These are phyloP conservation scores for Kazachstania taianensis DNA, from an alignment of 805 yeast genomes.

Conservation along the genomic window DNA sequence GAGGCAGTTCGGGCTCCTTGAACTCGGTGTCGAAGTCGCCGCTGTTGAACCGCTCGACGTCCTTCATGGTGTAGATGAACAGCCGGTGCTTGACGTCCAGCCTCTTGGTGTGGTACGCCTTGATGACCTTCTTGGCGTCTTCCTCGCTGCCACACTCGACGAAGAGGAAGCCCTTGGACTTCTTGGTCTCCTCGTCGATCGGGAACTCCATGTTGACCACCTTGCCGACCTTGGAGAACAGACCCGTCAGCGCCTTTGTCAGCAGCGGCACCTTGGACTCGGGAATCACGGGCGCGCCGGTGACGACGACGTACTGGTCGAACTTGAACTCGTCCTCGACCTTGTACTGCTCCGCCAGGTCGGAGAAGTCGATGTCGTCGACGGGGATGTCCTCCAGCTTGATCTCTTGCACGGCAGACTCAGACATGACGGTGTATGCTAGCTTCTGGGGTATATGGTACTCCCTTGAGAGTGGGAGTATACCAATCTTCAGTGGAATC, in stretches of 20 bases:
- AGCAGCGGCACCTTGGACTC: slow-evolving; percentile 76
- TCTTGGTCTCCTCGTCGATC: slow-evolving; percentile 51
- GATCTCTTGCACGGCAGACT: slow-evolving; percentile 25
- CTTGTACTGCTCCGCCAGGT: slow-evolving; percentile 67
- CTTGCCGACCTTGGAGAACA: slow-evolving; percentile 68
- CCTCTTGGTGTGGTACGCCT: slow-evolving; percentile 75
- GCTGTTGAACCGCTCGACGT: slow-evolving; percentile 68
- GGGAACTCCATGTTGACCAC: slow-evolving; percentile 78
- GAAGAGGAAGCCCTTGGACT: slow-evolving; percentile 78
- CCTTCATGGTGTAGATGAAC: slow-evolving; percentile 70
- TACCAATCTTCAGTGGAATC: too few relatives aligned
- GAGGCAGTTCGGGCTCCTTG: slow-evolving; percentile 62
- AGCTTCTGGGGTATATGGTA: not conserved
- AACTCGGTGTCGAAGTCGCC: slow-evolving; percentile 54
- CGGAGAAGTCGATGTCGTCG: slow-evolving; percentile 71
- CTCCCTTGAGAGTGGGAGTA: not conserved
- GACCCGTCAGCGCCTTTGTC: slow-evolving; percentile 74
- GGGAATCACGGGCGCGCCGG: slow-evolving; percentile 94
- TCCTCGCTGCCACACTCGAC: slow-evolving; percentile 65
- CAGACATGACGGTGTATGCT: slow-evolving; percentile 11
- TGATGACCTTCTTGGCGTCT: slow-evolving; percentile 69
- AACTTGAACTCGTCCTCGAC: slow-evolving; percentile 52
- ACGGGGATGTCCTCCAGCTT: slow-evolving; percentile 39
- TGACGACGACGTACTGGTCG: slow-evolving; percentile 75
- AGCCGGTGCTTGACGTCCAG: slow-evolving; percentile 89